A percentile compares a stretch with the other conserved stretches of the same genome.
These are phyloP conservation scores for Diutina rugosa DNA, from an alignment of 1,139 yeast species.

Conservation along the genomic window DNA sequence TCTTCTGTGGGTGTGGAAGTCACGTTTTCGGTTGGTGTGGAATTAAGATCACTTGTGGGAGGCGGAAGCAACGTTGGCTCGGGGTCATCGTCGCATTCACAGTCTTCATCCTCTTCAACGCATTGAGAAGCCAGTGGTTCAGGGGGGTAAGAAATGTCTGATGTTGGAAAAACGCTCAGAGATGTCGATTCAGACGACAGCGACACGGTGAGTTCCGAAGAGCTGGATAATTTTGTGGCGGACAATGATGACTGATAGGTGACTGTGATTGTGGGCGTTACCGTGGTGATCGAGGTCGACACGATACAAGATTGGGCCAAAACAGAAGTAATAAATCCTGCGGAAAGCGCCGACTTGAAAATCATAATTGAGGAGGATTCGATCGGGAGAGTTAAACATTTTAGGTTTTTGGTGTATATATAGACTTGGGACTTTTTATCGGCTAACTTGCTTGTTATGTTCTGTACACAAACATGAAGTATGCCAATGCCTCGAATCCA, in stretches of 20 bases:
- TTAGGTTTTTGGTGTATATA: background rate
- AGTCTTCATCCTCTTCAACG: background rate
- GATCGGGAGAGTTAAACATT: background rate
- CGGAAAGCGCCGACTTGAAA: background rate
- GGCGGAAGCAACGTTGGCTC: background rate
- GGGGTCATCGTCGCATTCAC: background rate
- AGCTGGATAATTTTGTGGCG: background rate
- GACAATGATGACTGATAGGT: background rate
- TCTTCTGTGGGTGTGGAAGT: background rate
- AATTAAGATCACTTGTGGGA: background rate
- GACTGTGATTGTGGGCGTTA: background rate
- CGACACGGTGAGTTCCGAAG: background rate
- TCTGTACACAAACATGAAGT: background rate
- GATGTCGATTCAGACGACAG: background rate
- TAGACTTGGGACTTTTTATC: background rate
- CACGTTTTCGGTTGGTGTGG: background rate
- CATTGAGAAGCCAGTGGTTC: background rate
- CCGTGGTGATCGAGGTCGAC: background rate
- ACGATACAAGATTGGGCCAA: background rate
- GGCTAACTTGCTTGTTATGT: background rate
- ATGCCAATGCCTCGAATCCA: background rate
- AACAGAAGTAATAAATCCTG: background rate
- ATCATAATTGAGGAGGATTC: background rate
- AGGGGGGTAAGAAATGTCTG: background rate
- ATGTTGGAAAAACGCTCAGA: background rate